Conservation (phyloP, 78 protist genomes). For the Pigoraptor vietnamica region DNA sequence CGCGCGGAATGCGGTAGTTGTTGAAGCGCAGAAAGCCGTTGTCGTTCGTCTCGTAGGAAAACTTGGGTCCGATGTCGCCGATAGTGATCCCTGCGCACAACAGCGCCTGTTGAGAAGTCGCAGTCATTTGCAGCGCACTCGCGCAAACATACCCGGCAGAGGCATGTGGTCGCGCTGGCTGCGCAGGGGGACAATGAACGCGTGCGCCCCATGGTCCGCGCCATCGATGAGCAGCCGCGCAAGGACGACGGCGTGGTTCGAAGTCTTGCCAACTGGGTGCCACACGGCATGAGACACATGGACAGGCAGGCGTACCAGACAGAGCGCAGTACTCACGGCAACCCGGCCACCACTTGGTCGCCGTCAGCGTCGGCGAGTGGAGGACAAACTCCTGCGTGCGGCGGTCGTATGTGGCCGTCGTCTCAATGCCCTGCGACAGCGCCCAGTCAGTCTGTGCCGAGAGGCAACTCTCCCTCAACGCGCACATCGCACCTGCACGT, state of each 20-base stretch:
- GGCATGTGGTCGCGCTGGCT: slow-evolving; percentile 9
- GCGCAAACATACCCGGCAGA: background rate
- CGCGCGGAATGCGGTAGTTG: slow-evolving; percentile 40
- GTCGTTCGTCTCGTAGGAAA: slow-evolving; percentile 30
- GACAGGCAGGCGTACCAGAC: background rate
- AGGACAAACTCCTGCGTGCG: slow-evolving; percentile 60
- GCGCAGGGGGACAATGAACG: slow-evolving; percentile 42
- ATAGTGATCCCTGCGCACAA: slow-evolving; percentile 23
- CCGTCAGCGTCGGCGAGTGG: slow-evolving; percentile 49
- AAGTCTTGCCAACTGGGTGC: slow-evolving; percentile 36
- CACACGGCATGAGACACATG: background rate
- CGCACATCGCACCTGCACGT: slow-evolving; percentile 21
- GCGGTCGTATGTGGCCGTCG: slow-evolving; percentile 75
- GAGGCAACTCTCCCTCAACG: background rate
- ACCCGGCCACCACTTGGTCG: slow-evolving; percentile 84
- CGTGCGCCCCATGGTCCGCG: slow-evolving; percentile 59
- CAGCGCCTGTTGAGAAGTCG: background rate
- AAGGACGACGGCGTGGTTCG: slow-evolving; percentile 57
- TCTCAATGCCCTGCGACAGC: slow-evolving; percentile 41
- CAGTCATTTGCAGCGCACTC: too few relatives aligned
- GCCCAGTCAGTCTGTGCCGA: background rate
- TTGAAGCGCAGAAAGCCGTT: slow-evolving; percentile 30
- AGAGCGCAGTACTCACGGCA: slow-evolving; percentile 6
- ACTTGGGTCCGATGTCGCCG: slow-evolving; percentile 54
- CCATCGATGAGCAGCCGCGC: slow-evolving; percentile 61